Conservation (phyloP, 148 eudicot genomes). For the Camellia granthamiana region DNA sequence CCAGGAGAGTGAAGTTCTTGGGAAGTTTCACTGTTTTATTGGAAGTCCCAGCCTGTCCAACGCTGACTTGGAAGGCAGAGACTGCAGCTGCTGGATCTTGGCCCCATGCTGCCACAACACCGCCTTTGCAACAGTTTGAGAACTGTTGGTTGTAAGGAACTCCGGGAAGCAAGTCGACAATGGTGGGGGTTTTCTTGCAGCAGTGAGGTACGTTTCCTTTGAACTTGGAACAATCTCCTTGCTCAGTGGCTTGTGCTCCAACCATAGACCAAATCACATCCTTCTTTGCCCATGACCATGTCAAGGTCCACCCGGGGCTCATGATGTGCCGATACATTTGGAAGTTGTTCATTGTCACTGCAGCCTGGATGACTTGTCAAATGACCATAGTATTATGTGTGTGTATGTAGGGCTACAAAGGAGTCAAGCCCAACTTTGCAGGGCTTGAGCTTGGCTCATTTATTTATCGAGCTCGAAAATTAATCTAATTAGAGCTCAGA, state of each 20-base stretch:
- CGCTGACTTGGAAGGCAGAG: slow-evolving; percentile 54
- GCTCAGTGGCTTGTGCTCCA: too few species aligned
- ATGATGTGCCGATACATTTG: neutral
- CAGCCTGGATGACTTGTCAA: slow-evolving; percentile 32
- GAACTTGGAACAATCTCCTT: slow-evolving; percentile 50
- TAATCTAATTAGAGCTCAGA: too few species aligned
- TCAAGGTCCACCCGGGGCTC: slow-evolving; percentile 35
- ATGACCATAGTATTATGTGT: too few species aligned
- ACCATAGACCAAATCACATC: too few species aligned
- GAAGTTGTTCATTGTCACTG: slow-evolving; percentile 57
- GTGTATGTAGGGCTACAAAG: too few species aligned
- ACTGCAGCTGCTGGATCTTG: slow-evolving; percentile 61
- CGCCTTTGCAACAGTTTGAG: slow-evolving; percentile 68
- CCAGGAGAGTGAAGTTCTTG: slow-evolving; percentile 50
- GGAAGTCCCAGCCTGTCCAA: slow-evolving; percentile 58
- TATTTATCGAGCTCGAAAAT: too few species aligned
- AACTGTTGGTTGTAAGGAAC: slow-evolving; percentile 67
- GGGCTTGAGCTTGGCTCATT: too few species aligned
- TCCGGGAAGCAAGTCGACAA: slow-evolving; percentile 61
- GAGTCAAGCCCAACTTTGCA: too few species aligned
- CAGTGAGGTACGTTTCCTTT: slow-evolving; percentile 62
- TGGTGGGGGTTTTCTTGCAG: slow-evolving; percentile 51
- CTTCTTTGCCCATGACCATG: slow-evolving; percentile 72
- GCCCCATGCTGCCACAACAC: slow-evolving; percentile 54
- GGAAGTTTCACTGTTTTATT: slow-evolving; percentile 56